These are phyloP conservation scores for Phytopythium ostracodes DNA, from an alignment of 352 stramenopile genomes.

Conservation along the genomic window DNA sequence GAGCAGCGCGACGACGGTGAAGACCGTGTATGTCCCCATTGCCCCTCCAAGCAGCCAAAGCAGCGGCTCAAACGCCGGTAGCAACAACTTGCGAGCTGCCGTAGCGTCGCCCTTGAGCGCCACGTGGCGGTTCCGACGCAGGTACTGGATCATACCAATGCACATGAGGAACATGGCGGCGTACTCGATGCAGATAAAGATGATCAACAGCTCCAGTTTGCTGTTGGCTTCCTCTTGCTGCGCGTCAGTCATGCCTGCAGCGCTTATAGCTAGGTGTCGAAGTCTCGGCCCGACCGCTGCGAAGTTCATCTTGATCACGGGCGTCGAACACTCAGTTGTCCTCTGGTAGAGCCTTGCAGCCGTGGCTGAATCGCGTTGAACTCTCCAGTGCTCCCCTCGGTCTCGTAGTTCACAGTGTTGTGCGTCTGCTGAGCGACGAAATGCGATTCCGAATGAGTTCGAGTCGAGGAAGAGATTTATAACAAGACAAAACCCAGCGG, in stretches of 20 bases:
- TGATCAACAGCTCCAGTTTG: conserved; percentile 33
- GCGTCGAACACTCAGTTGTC: too few relatives aligned
- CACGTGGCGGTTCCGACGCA: conserved; percentile 50
- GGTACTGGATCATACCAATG: conserved; percentile 41
- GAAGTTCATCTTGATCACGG: not conserved
- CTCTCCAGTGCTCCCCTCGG: not conserved
- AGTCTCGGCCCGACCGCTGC: not conserved
- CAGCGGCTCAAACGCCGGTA: conserved; percentile 67
- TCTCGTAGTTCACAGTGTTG: not conserved
- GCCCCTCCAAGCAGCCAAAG: conserved; percentile 43
- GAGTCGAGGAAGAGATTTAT: not conserved
- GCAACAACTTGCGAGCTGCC: conserved; percentile 52
- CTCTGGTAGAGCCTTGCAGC: too few relatives aligned
- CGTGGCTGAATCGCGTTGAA: not conserved
- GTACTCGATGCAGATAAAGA: conserved; percentile 41
- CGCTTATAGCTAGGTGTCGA: not conserved
- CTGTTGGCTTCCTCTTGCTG: not conserved
- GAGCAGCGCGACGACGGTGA: conserved; percentile 26
- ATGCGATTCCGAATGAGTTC: not conserved
- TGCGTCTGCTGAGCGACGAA: not conserved
- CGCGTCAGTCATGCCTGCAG: too few relatives aligned
- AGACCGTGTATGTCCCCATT: conserved; percentile 32
- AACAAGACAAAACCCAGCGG: not conserved
- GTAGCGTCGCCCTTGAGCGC: conserved; percentile 40
- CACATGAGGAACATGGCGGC: conserved; percentile 39